A percentile compares a stretch with the other conserved stretches of the same genome.
Conservation (phyloP, 768 basidiomycete species). For the Lentinula edodes region DNA sequence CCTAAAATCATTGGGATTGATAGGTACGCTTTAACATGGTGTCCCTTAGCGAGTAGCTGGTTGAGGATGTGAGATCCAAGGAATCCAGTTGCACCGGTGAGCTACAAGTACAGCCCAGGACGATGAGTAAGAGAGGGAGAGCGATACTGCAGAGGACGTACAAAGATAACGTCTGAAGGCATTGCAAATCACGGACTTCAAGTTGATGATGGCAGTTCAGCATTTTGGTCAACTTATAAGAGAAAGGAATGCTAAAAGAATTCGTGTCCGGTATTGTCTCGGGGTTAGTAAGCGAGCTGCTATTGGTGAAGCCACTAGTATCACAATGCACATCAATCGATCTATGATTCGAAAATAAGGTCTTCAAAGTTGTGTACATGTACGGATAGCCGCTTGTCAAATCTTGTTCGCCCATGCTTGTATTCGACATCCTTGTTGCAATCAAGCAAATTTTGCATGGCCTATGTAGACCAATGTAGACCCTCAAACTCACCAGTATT, state of each 20-base stretch:
- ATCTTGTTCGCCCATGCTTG: too few species aligned
- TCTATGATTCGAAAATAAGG: not conserved
- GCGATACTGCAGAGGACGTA: not conserved
- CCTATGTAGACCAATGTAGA: not conserved
- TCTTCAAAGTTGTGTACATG: not conserved
- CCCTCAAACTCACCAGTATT: not conserved
- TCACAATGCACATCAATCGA: not conserved
- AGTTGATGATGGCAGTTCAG: not conserved
- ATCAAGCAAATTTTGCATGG: too few species aligned
- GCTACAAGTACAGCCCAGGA: not conserved
- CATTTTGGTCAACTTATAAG: not conserved
- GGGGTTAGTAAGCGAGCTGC: not conserved
- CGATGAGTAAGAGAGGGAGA: not conserved
- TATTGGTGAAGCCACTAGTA: too few species aligned
- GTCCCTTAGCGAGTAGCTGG: not conserved
- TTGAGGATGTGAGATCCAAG: constrained; percentile 5
- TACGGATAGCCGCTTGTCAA: not conserved
- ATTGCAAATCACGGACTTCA: not conserved
- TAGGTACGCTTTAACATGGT: not conserved
- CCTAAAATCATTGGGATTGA: not conserved
- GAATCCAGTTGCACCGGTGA: constrained; percentile 5
- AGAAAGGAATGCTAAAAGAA: not conserved
- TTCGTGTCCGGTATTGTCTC: not conserved
- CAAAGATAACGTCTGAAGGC: not conserved
- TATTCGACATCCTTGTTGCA: too few species aligned